A percentile compares a stretch with the other conserved stretches of the same genome.
phyloP scores from a whole-genome alignment of 768 basidiomycete species.

The Sutorius australiensis region DNA sequence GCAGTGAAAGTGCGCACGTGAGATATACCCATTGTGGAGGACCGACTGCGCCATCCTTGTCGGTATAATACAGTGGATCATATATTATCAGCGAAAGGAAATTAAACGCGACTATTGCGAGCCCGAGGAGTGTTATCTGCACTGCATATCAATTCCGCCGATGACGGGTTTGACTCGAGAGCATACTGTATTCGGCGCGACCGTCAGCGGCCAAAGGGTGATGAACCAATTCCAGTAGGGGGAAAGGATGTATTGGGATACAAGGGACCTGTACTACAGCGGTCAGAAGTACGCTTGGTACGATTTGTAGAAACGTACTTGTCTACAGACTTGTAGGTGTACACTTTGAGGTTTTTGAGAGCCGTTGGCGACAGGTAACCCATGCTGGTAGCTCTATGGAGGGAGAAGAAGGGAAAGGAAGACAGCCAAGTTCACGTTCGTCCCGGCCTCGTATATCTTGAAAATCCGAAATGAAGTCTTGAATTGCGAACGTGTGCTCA shows the following conservation, averaged over 20 bases:
- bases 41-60: constrained; percentile 56
- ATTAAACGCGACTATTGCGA: constrained; percentile 78
- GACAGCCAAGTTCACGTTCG: neutral
- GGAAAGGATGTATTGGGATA: constrained; percentile 72
- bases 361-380: constrained; percentile 61
- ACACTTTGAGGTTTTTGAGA: constrained; percentile 72
- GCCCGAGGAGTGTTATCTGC: constrained; percentile 89
- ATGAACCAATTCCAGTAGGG: constrained; percentile 94
- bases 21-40: constrained; percentile 89
- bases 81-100: constrained; percentile 79
- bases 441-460: neutral
- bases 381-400: constrained; percentile 36
- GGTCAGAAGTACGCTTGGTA: constrained; percentile 4
- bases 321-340: constrained; percentile 78
- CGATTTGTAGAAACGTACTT: constrained; percentile 46
- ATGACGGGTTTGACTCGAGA: neutral
- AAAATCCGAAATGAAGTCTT: neutral
- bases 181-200: constrained; percentile 88
- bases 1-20: constrained; percentile 59
- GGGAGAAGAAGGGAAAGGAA: neutral
- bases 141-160: neutral
- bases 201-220: constrained; percentile 74
- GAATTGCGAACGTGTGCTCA: neutral
- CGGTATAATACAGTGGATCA: constrained; percentile 72
- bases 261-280: constrained; percentile 52